Conservation (phyloP, 1,284 basidiomycete species). For the Pholiota adiposa region DNA sequence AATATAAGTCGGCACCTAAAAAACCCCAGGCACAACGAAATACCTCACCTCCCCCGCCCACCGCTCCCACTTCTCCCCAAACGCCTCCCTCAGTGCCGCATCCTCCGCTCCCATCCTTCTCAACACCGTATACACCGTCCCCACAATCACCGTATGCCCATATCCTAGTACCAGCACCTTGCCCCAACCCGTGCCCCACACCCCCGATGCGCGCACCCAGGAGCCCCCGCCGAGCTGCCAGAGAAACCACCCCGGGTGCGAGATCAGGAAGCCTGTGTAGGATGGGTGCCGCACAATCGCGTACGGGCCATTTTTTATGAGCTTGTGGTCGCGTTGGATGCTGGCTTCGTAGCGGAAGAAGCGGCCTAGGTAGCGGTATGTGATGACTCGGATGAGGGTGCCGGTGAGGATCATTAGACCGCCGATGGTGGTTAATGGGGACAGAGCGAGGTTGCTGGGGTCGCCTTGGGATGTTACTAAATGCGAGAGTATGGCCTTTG, state of each 20-base stretch:
- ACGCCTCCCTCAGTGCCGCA: slow-evolving; percentile 8
- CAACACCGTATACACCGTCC: background rate
- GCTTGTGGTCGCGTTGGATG: slow-evolving; percentile 29
- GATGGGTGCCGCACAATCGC: slow-evolving; percentile 28
- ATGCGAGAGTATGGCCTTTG: slow-evolving; percentile 3
- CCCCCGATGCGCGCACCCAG: slow-evolving; percentile 22
- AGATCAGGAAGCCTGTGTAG: slow-evolving; percentile 23
- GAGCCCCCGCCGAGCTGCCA: slow-evolving; percentile 22
- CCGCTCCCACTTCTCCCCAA: slow-evolving; percentile 18
- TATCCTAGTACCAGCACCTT: slow-evolving; percentile 4
- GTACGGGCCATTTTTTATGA: slow-evolving; percentile 27
- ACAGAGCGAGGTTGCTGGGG: slow-evolving; percentile 1
- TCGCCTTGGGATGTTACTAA: background rate
- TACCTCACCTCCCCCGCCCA: slow-evolving; percentile 17
- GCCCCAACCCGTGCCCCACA: background rate
- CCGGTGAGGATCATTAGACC: slow-evolving; percentile 5
- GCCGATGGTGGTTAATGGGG: background rate
- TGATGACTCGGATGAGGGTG: slow-evolving; percentile 1
- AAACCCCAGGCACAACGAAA: slow-evolving; percentile 17
- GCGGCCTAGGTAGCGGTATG: slow-evolving; percentile 26
- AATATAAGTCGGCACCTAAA: too few species aligned
- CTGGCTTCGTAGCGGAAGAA: slow-evolving; percentile 33
- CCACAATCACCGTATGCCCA: background rate
- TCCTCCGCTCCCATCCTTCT: slow-evolving; percentile 15
- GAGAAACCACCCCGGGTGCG: slow-evolving; percentile 16